A percentile compares a stretch with the other conserved stretches of the same genome.
Conservation (phyloP, 1,284 basidiomycete genomes). For the Ceratobasidium theobromae region DNA sequence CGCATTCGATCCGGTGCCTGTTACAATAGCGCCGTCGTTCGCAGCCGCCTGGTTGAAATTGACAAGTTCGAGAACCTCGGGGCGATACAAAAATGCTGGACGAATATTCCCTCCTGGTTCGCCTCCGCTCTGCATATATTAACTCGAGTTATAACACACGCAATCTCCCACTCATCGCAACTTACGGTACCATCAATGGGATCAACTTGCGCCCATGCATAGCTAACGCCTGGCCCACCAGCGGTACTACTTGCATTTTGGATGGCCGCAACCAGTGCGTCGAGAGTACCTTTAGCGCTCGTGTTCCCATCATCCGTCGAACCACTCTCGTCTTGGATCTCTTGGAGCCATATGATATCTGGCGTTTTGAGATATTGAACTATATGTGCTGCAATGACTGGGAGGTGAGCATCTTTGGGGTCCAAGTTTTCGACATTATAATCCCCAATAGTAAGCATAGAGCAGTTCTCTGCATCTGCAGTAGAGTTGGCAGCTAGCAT, state of each 20-base stretch:
- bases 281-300: conserved; percentile 56
- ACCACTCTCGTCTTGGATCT: conserved; percentile 66
- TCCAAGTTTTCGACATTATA: conserved; percentile 67
- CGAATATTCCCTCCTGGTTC: conserved; percentile 66
- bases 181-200: conserved; percentile 22
- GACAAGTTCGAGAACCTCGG: conserved; percentile 55
- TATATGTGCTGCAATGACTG: conserved; percentile 58
- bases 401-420: conserved; percentile 54
- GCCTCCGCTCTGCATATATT: conserved; percentile 61
- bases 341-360: conserved; percentile 65
- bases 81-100: conserved; percentile 58
- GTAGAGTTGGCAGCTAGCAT: conserved; percentile 43
- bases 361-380: conserved; percentile 55
- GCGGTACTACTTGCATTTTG: conserved; percentile 43
- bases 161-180: background rate
- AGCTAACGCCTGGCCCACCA: conserved; percentile 46
- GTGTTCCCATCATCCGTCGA: conserved; percentile 57
- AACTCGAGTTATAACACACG: conserved; percentile 40
- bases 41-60: conserved; percentile 51
- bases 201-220: conserved; percentile 48
- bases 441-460: conserved; percentile 56
- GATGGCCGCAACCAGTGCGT: conserved; percentile 55
- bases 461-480: conserved; percentile 46
- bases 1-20: conserved; percentile 45
- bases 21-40: conserved; percentile 50